Evolutionary conservation across 2,329 filamentous ascomycete species (phyloP).

Genomic region (Fusarium pseudocircinatum): DNA sequence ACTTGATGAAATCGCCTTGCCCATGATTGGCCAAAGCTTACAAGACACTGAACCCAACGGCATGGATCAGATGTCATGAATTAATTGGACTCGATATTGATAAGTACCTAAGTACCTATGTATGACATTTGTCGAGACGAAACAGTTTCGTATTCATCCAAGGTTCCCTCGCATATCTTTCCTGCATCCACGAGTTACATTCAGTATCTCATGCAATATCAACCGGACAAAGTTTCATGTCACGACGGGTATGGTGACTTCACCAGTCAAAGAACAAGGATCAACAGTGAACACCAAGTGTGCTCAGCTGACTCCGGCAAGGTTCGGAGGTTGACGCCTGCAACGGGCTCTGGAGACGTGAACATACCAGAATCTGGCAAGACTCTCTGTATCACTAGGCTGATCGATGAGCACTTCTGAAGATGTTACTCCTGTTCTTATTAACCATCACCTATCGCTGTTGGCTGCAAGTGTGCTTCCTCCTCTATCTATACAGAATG

Average conservation of each 20-base stretch:
- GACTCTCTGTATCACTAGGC: background rate
- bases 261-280: background rate
- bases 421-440: background rate
- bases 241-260: background rate
- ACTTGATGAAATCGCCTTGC: conserved; percentile 25
- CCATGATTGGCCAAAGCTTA: conserved; percentile 21
- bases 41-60: background rate
- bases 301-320: background rate
- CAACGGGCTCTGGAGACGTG: background rate
- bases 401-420: background rate
- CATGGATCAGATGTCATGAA: background rate
- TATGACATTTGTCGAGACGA: background rate
- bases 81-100: background rate
- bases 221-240: background rate
- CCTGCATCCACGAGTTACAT: background rate
- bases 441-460: background rate
- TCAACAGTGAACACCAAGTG: background rate
- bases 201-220: background rate
- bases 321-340: background rate
- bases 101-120: background rate
- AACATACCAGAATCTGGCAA: background rate
- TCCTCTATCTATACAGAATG: background rate
- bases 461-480: background rate
- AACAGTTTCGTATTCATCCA: no score
- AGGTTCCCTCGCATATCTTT: background rate